phyloP scores from a whole-genome alignment of 2,329 filamentous ascomycete genomes.

The Juglanconis juglandina region DNA sequence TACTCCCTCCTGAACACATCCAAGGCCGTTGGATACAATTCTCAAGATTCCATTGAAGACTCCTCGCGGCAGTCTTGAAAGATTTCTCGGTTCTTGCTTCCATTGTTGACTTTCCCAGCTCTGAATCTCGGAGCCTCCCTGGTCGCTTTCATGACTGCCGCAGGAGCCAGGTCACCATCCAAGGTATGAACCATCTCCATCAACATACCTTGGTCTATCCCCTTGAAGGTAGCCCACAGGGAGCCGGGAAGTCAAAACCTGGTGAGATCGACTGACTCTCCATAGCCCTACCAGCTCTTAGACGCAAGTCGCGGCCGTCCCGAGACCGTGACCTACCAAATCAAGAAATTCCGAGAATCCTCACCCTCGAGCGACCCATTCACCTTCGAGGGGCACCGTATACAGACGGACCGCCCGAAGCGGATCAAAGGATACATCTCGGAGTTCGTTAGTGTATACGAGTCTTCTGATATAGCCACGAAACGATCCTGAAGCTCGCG shows the following conservation, averaged over 20 bases:
- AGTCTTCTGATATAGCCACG: background rate
- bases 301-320: background rate
- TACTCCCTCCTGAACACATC: too few relatives aligned
- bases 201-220: background rate
- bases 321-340: background rate
- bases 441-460: conserved; percentile 1
- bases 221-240: too few relatives aligned
- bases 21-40: too few relatives aligned
- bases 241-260: background rate
- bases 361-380: conserved; percentile 1
- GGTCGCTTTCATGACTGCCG: background rate
- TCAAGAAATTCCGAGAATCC: conserved; percentile 1
- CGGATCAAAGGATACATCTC: background rate
- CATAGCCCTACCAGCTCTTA: background rate
- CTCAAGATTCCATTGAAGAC: too few relatives aligned
- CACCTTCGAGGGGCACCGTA: background rate
- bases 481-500: background rate
- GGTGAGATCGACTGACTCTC: background rate
- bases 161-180: background rate
- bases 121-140: background rate
- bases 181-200: background rate
- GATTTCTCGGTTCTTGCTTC: background rate
- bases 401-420: background rate
- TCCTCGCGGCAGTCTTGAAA: background rate
- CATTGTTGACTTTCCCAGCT: background rate